A percentile compares a stretch with the other conserved stretches of the same genome.
phyloP scores from a whole-genome alignment of 495 filamentous ascomycete genomes.

The Astrocystis sublimbata region DNA sequence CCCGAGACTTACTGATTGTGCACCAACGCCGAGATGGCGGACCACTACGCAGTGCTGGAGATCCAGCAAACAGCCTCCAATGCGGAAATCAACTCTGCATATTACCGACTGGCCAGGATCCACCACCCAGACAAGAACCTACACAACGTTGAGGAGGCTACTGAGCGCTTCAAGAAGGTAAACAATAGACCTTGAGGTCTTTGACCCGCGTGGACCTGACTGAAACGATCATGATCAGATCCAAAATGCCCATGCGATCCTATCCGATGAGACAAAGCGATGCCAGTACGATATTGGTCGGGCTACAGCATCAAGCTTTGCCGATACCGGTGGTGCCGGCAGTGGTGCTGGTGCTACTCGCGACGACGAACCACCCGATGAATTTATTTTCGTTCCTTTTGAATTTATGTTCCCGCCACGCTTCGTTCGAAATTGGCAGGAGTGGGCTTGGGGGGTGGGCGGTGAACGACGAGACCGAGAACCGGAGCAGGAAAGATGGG shows the following conservation, averaged over 20 bases:
- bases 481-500: background rate
- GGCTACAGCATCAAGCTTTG: background rate
- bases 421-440: too few species aligned
- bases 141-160: constrained; percentile 61
- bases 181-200: background rate
- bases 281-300: background rate
- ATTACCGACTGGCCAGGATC: constrained; percentile 73
- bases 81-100: constrained; percentile 56
- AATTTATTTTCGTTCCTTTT: too few species aligned
- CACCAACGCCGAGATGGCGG: too few species aligned
- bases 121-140: constrained; percentile 86
- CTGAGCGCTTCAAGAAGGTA: constrained; percentile 80
- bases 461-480: too few species aligned
- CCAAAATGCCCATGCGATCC: background rate
- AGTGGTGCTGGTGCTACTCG: background rate
- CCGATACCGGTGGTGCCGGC: background rate
- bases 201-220: background rate
- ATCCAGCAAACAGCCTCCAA: too few species aligned
- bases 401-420: too few species aligned
- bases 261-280: background rate
- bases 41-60: too few species aligned
- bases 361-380: too few species aligned
- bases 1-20: too few species aligned
- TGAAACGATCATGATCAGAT: background rate
- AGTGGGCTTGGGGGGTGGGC: too few species aligned